Evolutionary conservation across 176 grass and related monocot species (phyloP).

Genomic region (Dendrocalamus sinicus): DNA sequence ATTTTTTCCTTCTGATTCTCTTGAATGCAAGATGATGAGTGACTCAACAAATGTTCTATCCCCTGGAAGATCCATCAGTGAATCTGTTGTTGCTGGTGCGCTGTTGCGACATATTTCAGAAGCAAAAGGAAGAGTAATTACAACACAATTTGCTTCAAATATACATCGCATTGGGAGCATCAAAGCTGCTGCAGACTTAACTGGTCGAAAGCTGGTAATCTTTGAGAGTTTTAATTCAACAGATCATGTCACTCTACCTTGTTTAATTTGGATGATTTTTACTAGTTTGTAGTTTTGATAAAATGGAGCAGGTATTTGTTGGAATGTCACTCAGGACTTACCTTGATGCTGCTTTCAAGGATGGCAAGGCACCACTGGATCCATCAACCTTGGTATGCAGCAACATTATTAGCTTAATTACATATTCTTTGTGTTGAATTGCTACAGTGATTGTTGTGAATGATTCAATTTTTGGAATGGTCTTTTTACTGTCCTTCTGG

Average conservation of each 20-base stretch:
- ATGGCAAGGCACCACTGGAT: constrained; percentile 98
- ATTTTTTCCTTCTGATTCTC: constrained; percentile 8
- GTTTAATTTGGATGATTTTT: constrained; percentile 26
- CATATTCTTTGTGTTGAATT: constrained; percentile 20
- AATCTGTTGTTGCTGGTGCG: constrained; percentile 87
- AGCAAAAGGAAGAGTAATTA: constrained; percentile 97
- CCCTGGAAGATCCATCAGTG: constrained; percentile 96
- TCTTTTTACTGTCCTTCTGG: not conserved
- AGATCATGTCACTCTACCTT: constrained; percentile 6
- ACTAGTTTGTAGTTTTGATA: constrained; percentile 36
- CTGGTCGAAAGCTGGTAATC: constrained; percentile 85
- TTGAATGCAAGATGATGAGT: constrained; percentile 92
- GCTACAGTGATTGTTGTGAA: constrained; percentile 6
- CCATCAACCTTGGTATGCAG: constrained; percentile 92
- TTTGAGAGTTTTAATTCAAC: constrained; percentile 29
- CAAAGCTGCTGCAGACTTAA: constrained; percentile 96
- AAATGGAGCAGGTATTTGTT: constrained; percentile 85
- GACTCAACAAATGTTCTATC: constrained; percentile 98
- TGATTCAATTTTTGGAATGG: constrained; percentile 9
- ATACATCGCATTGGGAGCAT: constrained; percentile 98
- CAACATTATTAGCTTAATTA: constrained; percentile 33
- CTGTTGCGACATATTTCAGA: constrained; percentile 83
- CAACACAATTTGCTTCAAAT: constrained; percentile 98
- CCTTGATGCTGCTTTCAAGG: constrained; percentile 98
- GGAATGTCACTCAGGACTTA: constrained; percentile 98